Conservation (phyloP, 2,329 filamentous ascomycete species). For the Alternaria novae-zelandiae region DNA sequence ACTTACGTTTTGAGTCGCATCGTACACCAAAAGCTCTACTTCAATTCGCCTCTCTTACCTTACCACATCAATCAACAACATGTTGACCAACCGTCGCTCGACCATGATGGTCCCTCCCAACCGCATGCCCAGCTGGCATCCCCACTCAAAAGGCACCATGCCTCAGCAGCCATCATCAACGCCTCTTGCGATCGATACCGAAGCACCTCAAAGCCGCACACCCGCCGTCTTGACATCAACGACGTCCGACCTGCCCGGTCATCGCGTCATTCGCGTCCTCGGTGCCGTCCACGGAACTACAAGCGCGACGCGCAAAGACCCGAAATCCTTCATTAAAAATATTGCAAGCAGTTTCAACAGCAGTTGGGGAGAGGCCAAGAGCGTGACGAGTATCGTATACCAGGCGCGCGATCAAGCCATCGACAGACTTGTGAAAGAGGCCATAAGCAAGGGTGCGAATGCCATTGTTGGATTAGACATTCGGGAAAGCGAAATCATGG, state of each 20-base stretch:
- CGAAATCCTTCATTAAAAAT: conserved; percentile 43
- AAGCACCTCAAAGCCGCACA: conserved; percentile 34
- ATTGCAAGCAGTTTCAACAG: conserved; percentile 24
- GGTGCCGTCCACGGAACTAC: conserved; percentile 43
- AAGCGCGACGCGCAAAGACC: conserved; percentile 42
- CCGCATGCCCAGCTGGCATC: conserved; percentile 34
- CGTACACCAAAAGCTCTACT: background rate
- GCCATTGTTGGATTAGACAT: conserved; percentile 40
- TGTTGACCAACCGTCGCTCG: conserved; percentile 47
- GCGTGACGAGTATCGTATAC: conserved; percentile 40
- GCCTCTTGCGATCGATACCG: conserved; percentile 25
- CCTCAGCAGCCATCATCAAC: conserved; percentile 12
- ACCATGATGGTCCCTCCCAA: conserved; percentile 41
- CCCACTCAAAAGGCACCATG: conserved; percentile 23
- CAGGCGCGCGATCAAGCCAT: conserved; percentile 43
- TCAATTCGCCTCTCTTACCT: background rate
- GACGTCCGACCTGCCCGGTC: conserved; percentile 33
- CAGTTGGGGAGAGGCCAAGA: conserved; percentile 40
- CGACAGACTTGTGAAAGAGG: conserved; percentile 44
- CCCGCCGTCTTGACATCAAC: conserved; percentile 39
- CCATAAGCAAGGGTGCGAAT: conserved; percentile 40
- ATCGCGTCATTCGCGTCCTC: conserved; percentile 33
- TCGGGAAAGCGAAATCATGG: conserved; percentile 41
- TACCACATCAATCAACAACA: conserved; percentile 12
- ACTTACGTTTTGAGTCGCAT: background rate